Evolutionary conservation across 805 yeast genomes (phyloP).

Genomic region (Scheffersomyces coipomensis): DNA sequence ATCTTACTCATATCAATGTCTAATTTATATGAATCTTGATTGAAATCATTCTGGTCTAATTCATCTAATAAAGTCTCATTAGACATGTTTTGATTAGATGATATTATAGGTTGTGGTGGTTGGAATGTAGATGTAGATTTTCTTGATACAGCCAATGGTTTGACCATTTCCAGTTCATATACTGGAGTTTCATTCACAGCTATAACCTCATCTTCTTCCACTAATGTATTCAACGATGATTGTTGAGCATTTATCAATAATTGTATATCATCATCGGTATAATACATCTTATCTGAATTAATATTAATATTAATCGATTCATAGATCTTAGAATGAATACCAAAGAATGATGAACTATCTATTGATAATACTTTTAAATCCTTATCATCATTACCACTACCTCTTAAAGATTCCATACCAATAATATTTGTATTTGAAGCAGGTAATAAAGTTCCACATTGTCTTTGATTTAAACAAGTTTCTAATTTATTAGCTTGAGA

Average conservation of each 20-base stretch:
- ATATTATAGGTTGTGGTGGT: neutral
- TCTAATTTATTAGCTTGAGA: slow-evolving; percentile 30
- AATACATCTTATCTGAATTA: slow-evolving; percentile 22
- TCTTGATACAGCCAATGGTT: slow-evolving; percentile 8
- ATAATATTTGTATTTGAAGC: slow-evolving; percentile 54
- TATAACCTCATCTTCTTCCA: slow-evolving; percentile 8
- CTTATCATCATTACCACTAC: slow-evolving; percentile 15
- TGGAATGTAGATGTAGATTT: slow-evolving; percentile 2
- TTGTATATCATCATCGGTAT: slow-evolving; percentile 27
- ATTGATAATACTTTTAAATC: slow-evolving; percentile 47
- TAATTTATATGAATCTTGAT: neutral
- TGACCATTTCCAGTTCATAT: neutral
- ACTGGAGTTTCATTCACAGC: neutral
- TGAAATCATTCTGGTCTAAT: slow-evolving; percentile 3
- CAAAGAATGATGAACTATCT: slow-evolving; percentile 55
- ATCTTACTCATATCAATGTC: neutral
- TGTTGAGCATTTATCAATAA: slow-evolving; percentile 14
- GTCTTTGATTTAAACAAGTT: slow-evolving; percentile 37
- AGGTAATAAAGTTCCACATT: slow-evolving; percentile 63
- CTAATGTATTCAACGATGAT: slow-evolving; percentile 17
- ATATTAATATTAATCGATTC: slow-evolving; percentile 24
- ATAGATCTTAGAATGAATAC: slow-evolving; percentile 48
- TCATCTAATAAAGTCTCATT: slow-evolving; percentile 11
- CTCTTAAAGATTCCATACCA: slow-evolving; percentile 37
- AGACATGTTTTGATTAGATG: slow-evolving; percentile 5